Evolutionary conservation across 768 basidiomycete species (phyloP), one percentile per base, ranked within the genome.

Genomic region (Lactarius sp.): DNA sequence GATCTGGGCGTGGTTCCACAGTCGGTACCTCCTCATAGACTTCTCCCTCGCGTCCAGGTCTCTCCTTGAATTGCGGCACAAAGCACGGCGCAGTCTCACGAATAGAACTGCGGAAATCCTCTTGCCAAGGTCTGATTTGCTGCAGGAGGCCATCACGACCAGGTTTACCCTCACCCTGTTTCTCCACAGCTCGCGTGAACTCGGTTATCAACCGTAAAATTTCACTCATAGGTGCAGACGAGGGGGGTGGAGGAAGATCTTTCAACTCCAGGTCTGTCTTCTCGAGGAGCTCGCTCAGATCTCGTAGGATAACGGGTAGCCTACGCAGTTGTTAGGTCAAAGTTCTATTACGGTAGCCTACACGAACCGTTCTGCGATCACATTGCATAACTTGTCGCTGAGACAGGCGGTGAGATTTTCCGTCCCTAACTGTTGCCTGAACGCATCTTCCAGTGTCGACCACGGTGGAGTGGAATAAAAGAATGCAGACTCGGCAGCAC

Each of bases 251-350:
- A 0, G 87, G 86, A 0, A 82, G 73, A 20, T 59, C 27, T 0
- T 63, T 55, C 0, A 80, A 50, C 6, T 68, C 71, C 0, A 69
- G 59, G 1, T 79, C 75, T 0, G 82, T 79, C 7, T 69, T 73
- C 0, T 70, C 64, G 0, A 87, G 78, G 0, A 79, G 72, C 0
- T 71, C 74, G 27, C 80, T 77, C 33, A 89, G 72, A 62, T 89
- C 87, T 0, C 81, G 76, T 55, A 83, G 81, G 10, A 89, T 83
- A 61, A 81, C 73, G 0, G 88, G 87, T 0, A 90, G 76, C 49
- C 89, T 90, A 59, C 20, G 18, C 1, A 13, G 52, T 42, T 7
- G 34, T 59, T 44, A 44, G 47, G 16, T 12, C 2, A 59, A 37
- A 20, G 0, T 10, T 8, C 47, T 6, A 14, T 9, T n/a, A 20